Conservation (phyloP, 805 yeast species). For the Starmera pachycereana region DNA sequence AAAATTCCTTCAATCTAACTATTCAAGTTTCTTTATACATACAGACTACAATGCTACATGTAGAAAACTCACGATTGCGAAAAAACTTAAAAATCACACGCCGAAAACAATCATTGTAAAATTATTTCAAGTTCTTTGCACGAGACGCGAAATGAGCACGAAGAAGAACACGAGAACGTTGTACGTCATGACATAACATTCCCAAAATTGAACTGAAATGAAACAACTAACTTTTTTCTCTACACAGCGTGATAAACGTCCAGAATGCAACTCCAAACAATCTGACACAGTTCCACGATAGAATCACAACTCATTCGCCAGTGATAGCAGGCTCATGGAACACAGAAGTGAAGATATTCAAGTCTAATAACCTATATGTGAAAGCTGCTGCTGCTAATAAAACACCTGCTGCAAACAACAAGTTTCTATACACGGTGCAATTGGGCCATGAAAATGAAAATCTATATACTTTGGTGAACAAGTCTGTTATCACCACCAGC, state of each 20-base stretch:
- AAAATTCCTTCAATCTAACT: too few species aligned
- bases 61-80: too few species aligned
- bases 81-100: too few species aligned
- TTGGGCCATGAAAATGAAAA: conserved; percentile 11
- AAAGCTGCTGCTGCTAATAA: conserved; percentile 27
- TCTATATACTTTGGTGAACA: conserved; percentile 13
- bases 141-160: too few species aligned
- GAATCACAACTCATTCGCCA: conserved; percentile 58
- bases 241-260: conserved; percentile 9
- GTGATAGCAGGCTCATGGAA: conserved; percentile 54
- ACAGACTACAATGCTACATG: too few species aligned
- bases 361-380: conserved; percentile 35
- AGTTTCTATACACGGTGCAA: conserved; percentile 7
- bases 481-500: conserved; percentile 19
- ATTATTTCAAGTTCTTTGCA: too few species aligned
- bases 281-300: conserved; percentile 61
- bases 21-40: too few species aligned
- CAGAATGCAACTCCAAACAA: conserved; percentile 45
- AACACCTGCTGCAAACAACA: not conserved
- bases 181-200: too few species aligned
- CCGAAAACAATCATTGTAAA: too few species aligned
- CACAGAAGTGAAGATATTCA: conserved; percentile 56
- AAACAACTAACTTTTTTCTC: not conserved
- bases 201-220: too few species aligned
- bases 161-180: too few species aligned